Conservation (phyloP, 805 yeast species). For the Kurtzmaniella cleridarum region DNA sequence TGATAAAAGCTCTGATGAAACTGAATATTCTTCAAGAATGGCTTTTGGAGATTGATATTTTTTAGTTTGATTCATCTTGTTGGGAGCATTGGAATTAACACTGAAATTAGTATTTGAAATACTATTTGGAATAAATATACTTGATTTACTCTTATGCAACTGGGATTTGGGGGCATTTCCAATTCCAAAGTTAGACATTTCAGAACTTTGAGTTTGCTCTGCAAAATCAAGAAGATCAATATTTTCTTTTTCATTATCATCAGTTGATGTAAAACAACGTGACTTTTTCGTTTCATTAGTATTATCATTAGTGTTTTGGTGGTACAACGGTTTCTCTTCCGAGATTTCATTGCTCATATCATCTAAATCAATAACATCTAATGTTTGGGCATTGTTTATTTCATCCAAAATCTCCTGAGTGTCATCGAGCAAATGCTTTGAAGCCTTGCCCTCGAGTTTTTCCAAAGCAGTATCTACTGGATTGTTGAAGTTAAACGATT, state of each 20-base stretch:
- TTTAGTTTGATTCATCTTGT: neutral
- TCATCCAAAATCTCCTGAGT: slow-evolving; percentile 34
- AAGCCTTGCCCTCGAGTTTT: slow-evolving; percentile 68
- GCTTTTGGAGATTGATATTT: slow-evolving; percentile 21
- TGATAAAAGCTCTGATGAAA: slow-evolving; percentile 23
- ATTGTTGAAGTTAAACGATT: slow-evolving; percentile 53
- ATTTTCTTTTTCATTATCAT: neutral
- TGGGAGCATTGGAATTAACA: neutral
- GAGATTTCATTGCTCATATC: slow-evolving; percentile 13
- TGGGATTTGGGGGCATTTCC: neutral
- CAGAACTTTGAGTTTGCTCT: neutral
- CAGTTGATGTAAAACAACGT: too few relatives aligned
- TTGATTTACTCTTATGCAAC: neutral
- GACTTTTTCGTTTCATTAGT: neutral
- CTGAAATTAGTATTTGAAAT: too few relatives aligned
- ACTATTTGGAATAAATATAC: neutral
- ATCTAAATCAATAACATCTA: slow-evolving; percentile 25
- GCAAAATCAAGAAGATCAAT: neutral
- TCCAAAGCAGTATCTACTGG: slow-evolving; percentile 70
- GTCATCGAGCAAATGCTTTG: slow-evolving; percentile 10
- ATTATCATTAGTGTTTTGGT: slow-evolving; percentile 12
- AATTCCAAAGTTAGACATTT: neutral
- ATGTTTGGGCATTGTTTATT: slow-evolving; percentile 36
- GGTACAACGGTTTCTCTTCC: slow-evolving; percentile 24
- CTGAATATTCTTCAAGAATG: slow-evolving; percentile 30